Evolutionary conservation across 2,329 filamentous ascomycete genomes (phyloP).

Genomic region (Cytospora chrysosperma): DNA sequence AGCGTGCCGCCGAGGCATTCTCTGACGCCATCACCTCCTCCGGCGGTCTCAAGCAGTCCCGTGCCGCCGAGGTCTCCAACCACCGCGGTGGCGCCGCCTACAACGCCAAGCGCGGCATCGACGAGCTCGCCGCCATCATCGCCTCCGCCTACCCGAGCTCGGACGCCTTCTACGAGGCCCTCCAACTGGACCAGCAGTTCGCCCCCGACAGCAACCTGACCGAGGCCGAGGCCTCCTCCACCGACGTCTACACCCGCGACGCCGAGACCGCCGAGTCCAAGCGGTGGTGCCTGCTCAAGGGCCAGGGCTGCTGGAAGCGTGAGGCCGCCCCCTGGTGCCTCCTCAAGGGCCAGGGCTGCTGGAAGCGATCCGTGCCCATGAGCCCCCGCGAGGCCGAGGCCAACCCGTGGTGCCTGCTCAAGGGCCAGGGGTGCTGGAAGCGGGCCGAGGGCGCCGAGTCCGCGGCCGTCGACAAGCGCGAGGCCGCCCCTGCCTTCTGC

Average conservation of each 20-base stretch:
- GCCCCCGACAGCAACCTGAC: constrained; percentile 22
- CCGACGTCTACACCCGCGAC: constrained; percentile 13
- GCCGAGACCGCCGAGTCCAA: constrained; percentile 12
- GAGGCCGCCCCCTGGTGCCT: constrained; percentile 20
- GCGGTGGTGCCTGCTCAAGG: constrained; percentile 27
- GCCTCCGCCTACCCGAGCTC: constrained; percentile 34
- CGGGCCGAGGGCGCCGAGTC: constrained; percentile 6
- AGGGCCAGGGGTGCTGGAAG: constrained; percentile 39
- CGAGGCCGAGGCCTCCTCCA: constrained; percentile 28
- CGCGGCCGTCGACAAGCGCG: constrained; percentile 5
- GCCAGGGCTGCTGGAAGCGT: constrained; percentile 37
- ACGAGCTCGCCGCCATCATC: constrained; percentile 40
- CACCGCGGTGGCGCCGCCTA: constrained; percentile 38
- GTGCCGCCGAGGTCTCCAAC: constrained; percentile 34
- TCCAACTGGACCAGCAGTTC: constrained; percentile 33
- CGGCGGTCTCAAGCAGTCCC: constrained; percentile 30
- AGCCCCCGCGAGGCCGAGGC: constrained; percentile 28
- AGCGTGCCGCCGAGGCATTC: constrained; percentile 40
- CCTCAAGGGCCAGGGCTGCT: constrained; percentile 20
- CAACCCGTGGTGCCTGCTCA: constrained; percentile 24
- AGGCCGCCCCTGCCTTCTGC: constrained; percentile 20
- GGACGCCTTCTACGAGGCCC: constrained; percentile 34
- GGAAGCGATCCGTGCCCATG: constrained; percentile 20
- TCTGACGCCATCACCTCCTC: constrained; percentile 30
- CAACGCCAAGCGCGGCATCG: constrained; percentile 39